Base-by-base conservation (phyloP, 1,139 yeast species). In the Entelexis sorbosivorans region DNA sequence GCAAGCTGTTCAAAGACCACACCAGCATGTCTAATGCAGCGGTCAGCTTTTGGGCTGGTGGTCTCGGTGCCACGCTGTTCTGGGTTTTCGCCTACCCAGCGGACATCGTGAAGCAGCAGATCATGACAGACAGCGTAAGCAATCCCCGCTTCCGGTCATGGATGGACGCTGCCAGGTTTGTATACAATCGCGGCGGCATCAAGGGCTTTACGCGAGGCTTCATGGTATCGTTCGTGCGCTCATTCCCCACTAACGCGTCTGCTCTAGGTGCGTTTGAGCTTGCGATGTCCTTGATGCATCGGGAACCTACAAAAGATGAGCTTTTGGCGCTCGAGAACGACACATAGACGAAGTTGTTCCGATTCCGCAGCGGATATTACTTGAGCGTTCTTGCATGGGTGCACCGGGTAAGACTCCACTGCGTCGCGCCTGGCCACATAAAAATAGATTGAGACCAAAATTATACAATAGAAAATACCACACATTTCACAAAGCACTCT, bases 71-170 rank as follows among this genome's bases (percentile, higher is more conserved):
- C 0, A 72, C 77, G 1, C 86, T 86, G 29, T 87, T 87, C 67
- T 88, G 96, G 96, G 76, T 83, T 32, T 78, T 84, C 44, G 96
- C 96, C 0, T 88, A 86, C 63, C 96, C 96, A 1, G 77, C 83
- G 0, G 96, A 88, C 64, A 95, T 88, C 24, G 82, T 87, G 19
- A 88, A 88, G 66, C 95, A 88, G 63, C 84, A 83, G 43, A 78
- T 88, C 55, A 78, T 88, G 81, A 85, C 89, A 5, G 94, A 86
- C 64, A 77, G 77, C 58, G 82, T 88, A 39, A 73, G 75, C 34
- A 73, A 77, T 54, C 93, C 93, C 57, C 76, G 76, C 60, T 82
- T 82, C 63, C 81, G 76, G 34, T 72, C 77, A 50, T 88, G 93
- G 82, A 71, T 73, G 58, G 79, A 76, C 56, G 95, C 95, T 0